Base-by-base conservation (phyloP, 148 eudicot genomes). In the Spergularia marina region DNA sequence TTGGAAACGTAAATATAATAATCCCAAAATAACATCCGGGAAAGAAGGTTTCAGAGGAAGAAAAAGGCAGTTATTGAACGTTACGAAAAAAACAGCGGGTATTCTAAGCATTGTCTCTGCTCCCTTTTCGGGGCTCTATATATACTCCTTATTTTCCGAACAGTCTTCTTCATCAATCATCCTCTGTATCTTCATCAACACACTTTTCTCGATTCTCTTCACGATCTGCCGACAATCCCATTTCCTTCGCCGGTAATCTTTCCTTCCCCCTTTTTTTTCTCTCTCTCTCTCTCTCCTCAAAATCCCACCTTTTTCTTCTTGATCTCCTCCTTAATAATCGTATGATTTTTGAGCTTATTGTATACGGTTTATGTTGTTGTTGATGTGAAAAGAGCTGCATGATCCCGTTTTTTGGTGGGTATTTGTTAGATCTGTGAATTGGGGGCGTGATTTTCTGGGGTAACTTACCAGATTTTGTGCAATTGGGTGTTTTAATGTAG, bases 81-180 rank as follows among this genome's bases (percentile, higher is more conserved):
- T 56, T 71, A 12, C 13, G 58, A 44, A 44, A 44, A 63, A 74
- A 62, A 17, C 41, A 51, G 76, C 76, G 76, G 58, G 68, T 14
- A 74, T 63, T 62, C 53, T 51, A 63, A 62, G 76, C 58, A 61
- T 63, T 18, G 47, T 11, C 34, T 74, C 15, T 68, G 36, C 16
- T 51, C 57, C 40, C 25, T 56, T 74, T 62, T 51, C 39, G 40
- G 13, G 13, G 39, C 41, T 49, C 76, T 74, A 74, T 74, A 74
- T 13, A 63, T 74, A 11, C 4, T 1, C 12, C 44, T 23, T 12
- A 25, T 53, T 16, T 11, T 49, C 0, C 30, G 7, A 49, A 58
- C 60, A 54, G 8, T n/a, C 30, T 6, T 47, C 10, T 66, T 20
- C n/a, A 66, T 44, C 49, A 44, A 66, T 66, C 49, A 44, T 44